Percentiles rank a stretch among this genome's conserved stretches.
phyloP scores from a whole-genome alignment of 495 filamentous ascomycete genomes.

The Xylaria telfairii region DNA sequence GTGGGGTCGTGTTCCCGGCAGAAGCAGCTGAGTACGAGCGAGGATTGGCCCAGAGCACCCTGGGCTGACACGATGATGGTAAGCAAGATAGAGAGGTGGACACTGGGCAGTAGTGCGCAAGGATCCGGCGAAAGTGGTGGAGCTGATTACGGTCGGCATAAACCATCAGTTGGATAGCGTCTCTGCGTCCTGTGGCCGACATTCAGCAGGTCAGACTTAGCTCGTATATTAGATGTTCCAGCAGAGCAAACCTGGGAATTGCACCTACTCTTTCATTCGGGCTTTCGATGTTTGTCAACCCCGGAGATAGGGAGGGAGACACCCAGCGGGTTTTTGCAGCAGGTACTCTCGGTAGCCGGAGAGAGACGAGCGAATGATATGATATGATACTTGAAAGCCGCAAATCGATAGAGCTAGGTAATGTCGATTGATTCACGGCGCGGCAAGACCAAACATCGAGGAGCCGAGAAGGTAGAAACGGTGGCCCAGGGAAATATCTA shows the following conservation, averaged over 20 bases:
- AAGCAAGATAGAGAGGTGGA: constrained; percentile 33
- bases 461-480: neutral
- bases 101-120: constrained; percentile 17
- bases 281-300: neutral
- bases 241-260: neutral
- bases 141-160: constrained; percentile 23
- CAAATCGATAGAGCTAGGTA: neutral
- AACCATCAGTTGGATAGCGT: constrained; percentile 29
- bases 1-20: constrained; percentile 28
- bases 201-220: constrained; percentile 1
- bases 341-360: neutral
- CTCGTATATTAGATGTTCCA: constrained; percentile 8
- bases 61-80: constrained; percentile 40
- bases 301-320: neutral
- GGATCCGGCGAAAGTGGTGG: constrained; percentile 29
- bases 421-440: constrained; percentile 4
- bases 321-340: neutral
- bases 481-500: neutral
- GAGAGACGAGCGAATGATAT: neutral
- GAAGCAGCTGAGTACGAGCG: constrained; percentile 26
- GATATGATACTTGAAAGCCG: neutral
- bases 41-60: constrained; percentile 39
- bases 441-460: neutral
- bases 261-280: constrained; percentile 2
- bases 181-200: constrained; percentile 1